phyloP scores from a whole-genome alignment of 495 filamentous ascomycete genomes.

The Haplographium delicatum region DNA sequence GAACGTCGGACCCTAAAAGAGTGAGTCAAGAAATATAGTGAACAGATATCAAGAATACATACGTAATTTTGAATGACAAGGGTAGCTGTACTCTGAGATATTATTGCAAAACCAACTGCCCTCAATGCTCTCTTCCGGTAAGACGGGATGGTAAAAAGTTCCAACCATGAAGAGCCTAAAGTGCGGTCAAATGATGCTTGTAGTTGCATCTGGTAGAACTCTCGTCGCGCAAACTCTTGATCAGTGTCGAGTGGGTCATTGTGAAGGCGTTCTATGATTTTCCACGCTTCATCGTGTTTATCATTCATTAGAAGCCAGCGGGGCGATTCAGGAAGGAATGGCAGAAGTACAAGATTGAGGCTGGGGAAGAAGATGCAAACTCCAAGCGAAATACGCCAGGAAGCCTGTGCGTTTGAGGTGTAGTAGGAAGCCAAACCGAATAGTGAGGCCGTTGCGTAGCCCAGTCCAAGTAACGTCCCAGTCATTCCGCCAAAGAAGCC shows the following conservation, averaged over 20 bases:
- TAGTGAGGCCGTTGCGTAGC: too few species aligned
- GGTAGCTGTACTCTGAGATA: neutral
- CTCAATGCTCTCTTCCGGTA: conserved; percentile 22
- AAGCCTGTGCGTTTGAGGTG: too few species aligned
- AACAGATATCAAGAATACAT: neutral
- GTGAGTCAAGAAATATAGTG: neutral
- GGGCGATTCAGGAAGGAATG: neutral
- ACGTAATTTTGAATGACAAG: neutral
- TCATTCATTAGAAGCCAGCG: conserved; percentile 19
- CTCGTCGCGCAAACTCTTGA: conserved; percentile 17
- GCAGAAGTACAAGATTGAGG: too few species aligned
- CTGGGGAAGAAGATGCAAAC: too few species aligned
- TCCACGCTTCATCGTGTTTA: conserved; percentile 26
- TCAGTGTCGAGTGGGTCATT: conserved; percentile 18
- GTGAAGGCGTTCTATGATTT: conserved; percentile 23
- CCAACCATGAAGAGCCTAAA: conserved; percentile 15
- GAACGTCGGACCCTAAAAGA: too few species aligned
- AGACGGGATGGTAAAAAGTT: conserved; percentile 25
- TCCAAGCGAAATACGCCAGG: too few species aligned
- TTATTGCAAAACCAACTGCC: neutral
- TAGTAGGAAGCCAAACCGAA: too few species aligned
- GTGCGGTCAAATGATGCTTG: conserved; percentile 26
- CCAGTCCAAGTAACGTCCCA: neutral
- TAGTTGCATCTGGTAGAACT: conserved; percentile 28
- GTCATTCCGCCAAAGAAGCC: neutral